These are phyloP conservation scores for Teunomyces funiuensis DNA, from an alignment of 805 yeast genomes.

Conservation along the genomic window DNA sequence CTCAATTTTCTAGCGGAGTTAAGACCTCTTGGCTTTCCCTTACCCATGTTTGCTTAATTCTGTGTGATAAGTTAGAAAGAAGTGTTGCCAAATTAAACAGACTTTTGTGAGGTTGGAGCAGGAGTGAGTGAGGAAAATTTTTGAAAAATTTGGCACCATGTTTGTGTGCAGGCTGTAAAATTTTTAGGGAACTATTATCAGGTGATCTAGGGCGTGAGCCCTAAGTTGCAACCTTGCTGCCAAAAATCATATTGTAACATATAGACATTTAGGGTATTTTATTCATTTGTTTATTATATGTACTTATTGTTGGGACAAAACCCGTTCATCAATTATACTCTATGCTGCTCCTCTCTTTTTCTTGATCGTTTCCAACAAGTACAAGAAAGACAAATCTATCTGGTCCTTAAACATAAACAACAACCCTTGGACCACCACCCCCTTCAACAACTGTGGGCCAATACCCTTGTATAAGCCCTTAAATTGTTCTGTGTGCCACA, in stretches of 20 bases:
- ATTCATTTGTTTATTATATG: too few relatives aligned
- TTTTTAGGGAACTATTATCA: not conserved
- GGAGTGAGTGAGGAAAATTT: slow-evolving; percentile 4
- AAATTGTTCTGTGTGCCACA: slow-evolving; percentile 64
- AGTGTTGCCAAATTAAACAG: slow-evolving; percentile 6
- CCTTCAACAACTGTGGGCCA: slow-evolving; percentile 77
- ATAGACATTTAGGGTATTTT: too few relatives aligned
- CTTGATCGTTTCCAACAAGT: slow-evolving; percentile 31
- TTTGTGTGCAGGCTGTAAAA: not conserved
- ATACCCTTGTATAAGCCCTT: slow-evolving; percentile 75
- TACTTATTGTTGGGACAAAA: too few relatives aligned
- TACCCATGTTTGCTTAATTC: slow-evolving; percentile 75
- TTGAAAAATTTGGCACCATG: slow-evolving; percentile 7
- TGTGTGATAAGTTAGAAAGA: slow-evolving; percentile 11
- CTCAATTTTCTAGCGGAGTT: slow-evolving; percentile 99
- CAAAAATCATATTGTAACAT: too few relatives aligned
- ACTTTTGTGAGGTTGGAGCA: slow-evolving; percentile 5
- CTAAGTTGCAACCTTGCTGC: not conserved
- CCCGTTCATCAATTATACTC: too few relatives aligned
- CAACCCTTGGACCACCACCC: slow-evolving; percentile 80
- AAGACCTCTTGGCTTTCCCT: slow-evolving; percentile 99
- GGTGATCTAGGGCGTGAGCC: slow-evolving; percentile 1
- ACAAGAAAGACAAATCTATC: slow-evolving; percentile 41
- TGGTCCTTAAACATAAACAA: slow-evolving; percentile 81
- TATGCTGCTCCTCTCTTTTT: slow-evolving; percentile 8